A percentile compares a stretch with the other conserved stretches of the same genome.
phyloP scores from a whole-genome alignment of 352 stramenopile species.

The Globisporangium camurandrum region DNA sequence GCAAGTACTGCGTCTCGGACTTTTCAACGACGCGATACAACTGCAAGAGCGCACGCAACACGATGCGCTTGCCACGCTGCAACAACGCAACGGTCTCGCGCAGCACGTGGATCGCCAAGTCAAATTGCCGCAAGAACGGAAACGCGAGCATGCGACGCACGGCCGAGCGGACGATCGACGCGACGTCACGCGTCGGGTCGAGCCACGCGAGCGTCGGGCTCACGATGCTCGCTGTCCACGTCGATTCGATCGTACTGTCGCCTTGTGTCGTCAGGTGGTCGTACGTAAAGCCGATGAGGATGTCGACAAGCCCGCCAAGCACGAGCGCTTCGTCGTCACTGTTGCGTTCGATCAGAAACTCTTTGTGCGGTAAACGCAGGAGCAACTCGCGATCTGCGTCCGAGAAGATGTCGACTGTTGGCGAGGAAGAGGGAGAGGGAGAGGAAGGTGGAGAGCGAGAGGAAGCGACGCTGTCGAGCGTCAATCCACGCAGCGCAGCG shows the following conservation, averaged over 20 bases:
- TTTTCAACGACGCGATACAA: constrained; percentile 91
- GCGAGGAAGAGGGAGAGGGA: neutral
- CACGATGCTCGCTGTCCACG: constrained; percentile 95
- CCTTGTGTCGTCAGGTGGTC: constrained; percentile 93
- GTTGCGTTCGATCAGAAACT: constrained; percentile 58
- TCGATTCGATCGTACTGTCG: constrained; percentile 94
- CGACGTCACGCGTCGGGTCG: constrained; percentile 63
- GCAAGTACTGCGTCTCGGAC: constrained; percentile 94
- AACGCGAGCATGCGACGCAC: constrained; percentile 93
- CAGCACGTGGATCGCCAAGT: constrained; percentile 73
- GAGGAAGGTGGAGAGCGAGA: constrained; percentile 2
- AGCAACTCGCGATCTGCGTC: constrained; percentile 74
- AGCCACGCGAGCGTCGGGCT: constrained; percentile 94
- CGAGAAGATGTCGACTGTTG: constrained; percentile 21
- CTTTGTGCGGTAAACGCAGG: constrained; percentile 58
- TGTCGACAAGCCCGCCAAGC: constrained; percentile 87
- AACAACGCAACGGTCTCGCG: constrained; percentile 85
- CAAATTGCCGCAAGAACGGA: constrained; percentile 92
- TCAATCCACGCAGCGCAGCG: neutral
- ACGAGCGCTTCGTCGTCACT: constrained; percentile 53
- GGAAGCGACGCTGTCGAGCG: constrained; percentile 1
- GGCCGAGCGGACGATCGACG: constrained; percentile 51
- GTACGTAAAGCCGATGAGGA: constrained; percentile 95
- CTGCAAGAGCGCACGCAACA: constrained; percentile 88
- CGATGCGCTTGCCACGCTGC: constrained; percentile 73